phyloP scores from a whole-genome alignment of 1,284 basidiomycete genomes.

The Apiotrichum veenhuisii region DNA sequence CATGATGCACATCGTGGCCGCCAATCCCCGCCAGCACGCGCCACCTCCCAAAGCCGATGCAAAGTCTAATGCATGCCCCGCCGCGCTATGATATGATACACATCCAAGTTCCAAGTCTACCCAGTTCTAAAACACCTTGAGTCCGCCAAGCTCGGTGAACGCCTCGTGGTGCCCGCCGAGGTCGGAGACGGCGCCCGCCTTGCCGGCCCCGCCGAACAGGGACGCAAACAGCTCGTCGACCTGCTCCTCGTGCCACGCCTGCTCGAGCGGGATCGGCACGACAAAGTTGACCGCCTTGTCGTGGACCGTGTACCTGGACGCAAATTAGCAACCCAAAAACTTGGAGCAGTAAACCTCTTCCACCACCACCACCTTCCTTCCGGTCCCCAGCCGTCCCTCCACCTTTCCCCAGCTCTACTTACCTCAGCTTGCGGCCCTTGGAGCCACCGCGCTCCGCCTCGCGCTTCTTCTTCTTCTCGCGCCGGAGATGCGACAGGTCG shows the following conservation, averaged over 20 bases:
- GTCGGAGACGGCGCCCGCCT: conserved; percentile 8
- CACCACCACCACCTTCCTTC: neutral
- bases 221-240: conserved; percentile 86
- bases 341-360: neutral
- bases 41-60: too few species aligned
- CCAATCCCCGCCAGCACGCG: too few species aligned
- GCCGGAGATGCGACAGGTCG: conserved; percentile 34
- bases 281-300: conserved; percentile 92
- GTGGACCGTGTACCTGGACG: conserved; percentile 75
- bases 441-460: conserved; percentile 88
- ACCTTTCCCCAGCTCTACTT: too few species aligned
- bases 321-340: neutral
- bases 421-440: conserved; percentile 83
- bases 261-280: conserved; percentile 67
- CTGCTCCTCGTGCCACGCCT: conserved; percentile 86
- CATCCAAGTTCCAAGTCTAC: too few species aligned
- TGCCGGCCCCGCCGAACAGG: conserved; percentile 59
- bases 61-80: neutral
- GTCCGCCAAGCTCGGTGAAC: conserved; percentile 13
- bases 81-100: conserved; percentile 1
- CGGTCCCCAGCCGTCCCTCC: too few species aligned
- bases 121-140: conserved; percentile 18
- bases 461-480: conserved; percentile 63
- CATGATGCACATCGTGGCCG: too few species aligned
- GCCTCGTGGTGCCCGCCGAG: neutral